A percentile compares a stretch with the other conserved stretches of the same genome.
These are phyloP conservation scores for Mortierella sp. DNA, from an alignment of 371 early-diverging fungal species.

Conservation along the genomic window DNA sequence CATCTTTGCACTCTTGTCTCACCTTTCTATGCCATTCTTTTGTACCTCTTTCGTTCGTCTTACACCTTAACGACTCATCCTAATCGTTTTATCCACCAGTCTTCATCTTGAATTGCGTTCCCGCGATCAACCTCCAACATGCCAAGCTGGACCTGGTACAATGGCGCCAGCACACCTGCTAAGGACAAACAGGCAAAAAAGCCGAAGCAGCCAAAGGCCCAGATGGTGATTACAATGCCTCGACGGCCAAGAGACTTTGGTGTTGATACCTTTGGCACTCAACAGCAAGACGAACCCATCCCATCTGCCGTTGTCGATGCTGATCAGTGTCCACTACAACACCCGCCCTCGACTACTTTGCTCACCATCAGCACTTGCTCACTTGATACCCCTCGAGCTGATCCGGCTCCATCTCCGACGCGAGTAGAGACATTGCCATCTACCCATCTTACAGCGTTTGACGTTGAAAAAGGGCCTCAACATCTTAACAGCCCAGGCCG, in stretches of 20 bases:
- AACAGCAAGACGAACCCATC: not conserved
- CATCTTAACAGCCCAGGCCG: not conserved
- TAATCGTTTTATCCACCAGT: not conserved
- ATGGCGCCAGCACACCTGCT: constrained; percentile 1
- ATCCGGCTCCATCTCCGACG: not conserved
- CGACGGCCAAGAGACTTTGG: constrained; percentile 32
- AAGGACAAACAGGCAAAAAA: constrained; percentile 17
- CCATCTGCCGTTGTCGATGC: not conserved
- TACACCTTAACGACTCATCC: not conserved
- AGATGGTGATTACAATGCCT: constrained; percentile 40
- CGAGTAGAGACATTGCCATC: constrained; percentile 1
- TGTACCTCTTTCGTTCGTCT: not conserved
- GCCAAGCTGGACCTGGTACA: constrained; percentile 32
- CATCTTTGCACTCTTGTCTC: too few species aligned
- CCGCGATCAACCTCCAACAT: constrained; percentile 5
- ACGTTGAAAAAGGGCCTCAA: not conserved
- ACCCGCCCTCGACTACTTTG: not conserved
- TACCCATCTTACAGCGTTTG: not conserved
- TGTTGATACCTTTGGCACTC: constrained; percentile 42
- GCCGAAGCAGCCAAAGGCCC: constrained; percentile 23
- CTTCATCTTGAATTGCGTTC: not conserved
- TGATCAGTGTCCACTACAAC: not conserved
- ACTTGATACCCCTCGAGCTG: not conserved
- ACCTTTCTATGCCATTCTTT: not conserved
- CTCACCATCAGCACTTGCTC: too few species aligned